Evolutionary conservation across 306 rosid genomes (phyloP), one percentile per base, ranked within the genome.

Genomic region (Rosa persica): DNA sequence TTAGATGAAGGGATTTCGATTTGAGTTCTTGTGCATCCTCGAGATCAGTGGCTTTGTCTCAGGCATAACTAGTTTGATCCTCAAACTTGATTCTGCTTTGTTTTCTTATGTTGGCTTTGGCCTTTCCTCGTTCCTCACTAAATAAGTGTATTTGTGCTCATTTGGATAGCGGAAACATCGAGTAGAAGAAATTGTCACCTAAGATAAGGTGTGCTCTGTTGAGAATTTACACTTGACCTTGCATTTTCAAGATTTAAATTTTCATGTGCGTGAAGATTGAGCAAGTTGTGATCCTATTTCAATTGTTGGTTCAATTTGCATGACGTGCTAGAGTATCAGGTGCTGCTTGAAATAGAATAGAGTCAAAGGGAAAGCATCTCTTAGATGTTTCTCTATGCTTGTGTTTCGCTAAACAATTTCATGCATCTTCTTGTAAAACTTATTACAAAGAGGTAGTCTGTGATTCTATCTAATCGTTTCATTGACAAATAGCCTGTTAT

Each of bases 71-170:
- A 23, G 5, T 70, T 13, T 70, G 67, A 73, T 74, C 39, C 68
- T 57, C 40, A 42, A 58, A 74, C 43, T 64, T 64, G 17, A 43
- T 76, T 27, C 36, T 34, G 79, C 62, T 61, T 46, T 22, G 25
- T 6, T 20, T 47, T 43, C 46, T 47, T 34, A 65, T 66, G 36
- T 8, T 48, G 70, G 30, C 3, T 6, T 27, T 76, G 60, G 46
- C 15, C 20, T 76, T 49, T 17, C 65, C 42, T 36, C 49, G 64
- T 20, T 49, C 7, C 39, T 15, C 8, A n/a, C 15, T 13, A 16
- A 6, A 49, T 9, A 36, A 22, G 0, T 38, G 19, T 48, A 12
- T 48, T 36, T 2, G 13, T 62, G 79, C 30, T 44, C 11, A 60
- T 22, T 62, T 27, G 46, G 44, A 27, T 19, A 46, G 4, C 4